Base-by-base conservation (phyloP, 2,329 filamentous ascomycete genomes). In the Monilinia aucupariae region DNA sequence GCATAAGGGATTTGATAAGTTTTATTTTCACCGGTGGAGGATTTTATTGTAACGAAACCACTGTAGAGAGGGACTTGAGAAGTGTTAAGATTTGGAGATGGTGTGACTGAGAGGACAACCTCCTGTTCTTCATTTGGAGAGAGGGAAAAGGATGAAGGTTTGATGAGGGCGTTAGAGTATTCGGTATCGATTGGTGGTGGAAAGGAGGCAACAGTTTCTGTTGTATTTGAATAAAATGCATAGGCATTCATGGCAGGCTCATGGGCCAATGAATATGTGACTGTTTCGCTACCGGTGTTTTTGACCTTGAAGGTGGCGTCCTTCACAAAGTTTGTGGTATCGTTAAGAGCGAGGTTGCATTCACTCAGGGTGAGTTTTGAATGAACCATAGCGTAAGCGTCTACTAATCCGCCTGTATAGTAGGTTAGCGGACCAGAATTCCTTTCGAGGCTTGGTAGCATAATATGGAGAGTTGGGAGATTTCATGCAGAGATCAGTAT, bases 281-380 rank as follows among this genome's bases (percentile, higher is more conserved):
- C 12, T 3, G 47, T n/a, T 10, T 49, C 41, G 6, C 17, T 56
- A 2, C 62, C 62, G 3, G 32, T 52, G 30, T 66, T 67, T 49
- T 7, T 50, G 27, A 62, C 34, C 3, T 45, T 49, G 12, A 67
- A 61, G 2, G 41, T 47, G 8, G 58, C 37, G 1, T 55, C 62
- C 8, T 34, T 47, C 8, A 25, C 49, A 2, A 55, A 63, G n/a
- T 64, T 34, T n/a, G 59, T 56, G 10, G 51, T 62, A n/a, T 67
- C 59, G n/a, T 63, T 65, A 25, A 67, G 50, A 15, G 62, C 27
- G 9, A 62, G 22, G 22, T 48, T 55, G 7, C 51, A 7, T 59
- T 62, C 22, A 6, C 59, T 58, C 13, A 59, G 27, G 6, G 49
- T 37, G 27, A 60, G 61, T 15, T 48, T 45, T 17, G 53, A 30